Percentiles rank a stretch among this genome's conserved stretches.
These are phyloP conservation scores for Termitomyces sp. DNA, from an alignment of 1,284 basidiomycete genomes.

Conservation along the genomic window DNA sequence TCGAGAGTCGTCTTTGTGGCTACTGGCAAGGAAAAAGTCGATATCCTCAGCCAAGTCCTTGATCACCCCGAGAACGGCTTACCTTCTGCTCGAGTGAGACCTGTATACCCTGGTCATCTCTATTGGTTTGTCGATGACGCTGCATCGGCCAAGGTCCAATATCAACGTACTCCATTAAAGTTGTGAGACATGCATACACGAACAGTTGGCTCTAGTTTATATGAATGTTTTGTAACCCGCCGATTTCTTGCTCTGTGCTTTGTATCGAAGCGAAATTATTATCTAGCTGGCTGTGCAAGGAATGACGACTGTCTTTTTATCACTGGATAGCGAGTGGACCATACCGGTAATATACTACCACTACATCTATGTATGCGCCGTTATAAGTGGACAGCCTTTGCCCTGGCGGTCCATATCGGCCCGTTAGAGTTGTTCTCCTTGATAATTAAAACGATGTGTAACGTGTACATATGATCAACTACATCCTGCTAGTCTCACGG, in stretches of 20 bases:
- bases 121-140: slow-evolving; percentile 91
- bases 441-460: background rate
- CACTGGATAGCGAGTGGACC: too few species aligned
- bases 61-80: slow-evolving; percentile 80
- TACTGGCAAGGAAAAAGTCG: slow-evolving; percentile 79
- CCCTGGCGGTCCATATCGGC: background rate
- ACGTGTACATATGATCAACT: slow-evolving; percentile 62
- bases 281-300: background rate
- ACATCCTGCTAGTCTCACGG: slow-evolving; percentile 88
- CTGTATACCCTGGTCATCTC: slow-evolving; percentile 75
- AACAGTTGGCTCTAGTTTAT: background rate
- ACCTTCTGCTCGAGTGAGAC: slow-evolving; percentile 81
- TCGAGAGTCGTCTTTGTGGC: slow-evolving; percentile 84
- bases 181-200: slow-evolving; percentile 29
- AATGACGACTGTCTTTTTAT: background rate
- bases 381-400: too few species aligned
- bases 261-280: background rate
- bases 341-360: too few species aligned
- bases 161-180: slow-evolving; percentile 50
- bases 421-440: background rate
- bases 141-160: slow-evolving; percentile 63
- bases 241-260: background rate
- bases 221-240: background rate
- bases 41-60: slow-evolving; percentile 69
- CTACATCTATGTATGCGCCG: too few species aligned